Percentiles rank a stretch among this genome's conserved stretches.
These are phyloP conservation scores for Penicillium italicum DNA, from an alignment of 2,329 filamentous ascomycete species.

Conservation along the genomic window DNA sequence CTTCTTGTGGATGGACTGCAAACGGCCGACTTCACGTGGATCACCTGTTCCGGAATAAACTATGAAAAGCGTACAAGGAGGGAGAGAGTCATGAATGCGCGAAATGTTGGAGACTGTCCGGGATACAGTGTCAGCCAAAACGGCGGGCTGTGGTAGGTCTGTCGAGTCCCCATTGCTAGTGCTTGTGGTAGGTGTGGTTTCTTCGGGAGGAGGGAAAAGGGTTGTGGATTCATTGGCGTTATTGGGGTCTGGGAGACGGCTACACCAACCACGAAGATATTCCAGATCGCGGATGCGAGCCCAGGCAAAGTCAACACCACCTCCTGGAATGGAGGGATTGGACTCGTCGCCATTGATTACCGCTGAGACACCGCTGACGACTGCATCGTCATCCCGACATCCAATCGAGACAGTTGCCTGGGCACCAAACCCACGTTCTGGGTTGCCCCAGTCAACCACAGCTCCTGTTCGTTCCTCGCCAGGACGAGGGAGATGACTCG, in stretches of 20 bases:
- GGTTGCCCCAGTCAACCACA: slow-evolving; percentile 86
- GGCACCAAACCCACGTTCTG: slow-evolving; percentile 58
- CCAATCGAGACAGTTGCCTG: slow-evolving; percentile 55
- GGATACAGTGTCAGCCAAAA: slow-evolving; percentile 47
- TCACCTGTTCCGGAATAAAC: slow-evolving; percentile 64
- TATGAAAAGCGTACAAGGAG: slow-evolving; percentile 58
- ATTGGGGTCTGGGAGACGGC: slow-evolving; percentile 46
- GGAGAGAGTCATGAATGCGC: slow-evolving; percentile 54
- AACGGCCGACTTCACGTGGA: slow-evolving; percentile 53
- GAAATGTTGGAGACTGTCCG: slow-evolving; percentile 51
- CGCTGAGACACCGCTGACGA: slow-evolving; percentile 55
- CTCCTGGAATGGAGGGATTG: slow-evolving; percentile 44
- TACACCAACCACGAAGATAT: slow-evolving; percentile 59
- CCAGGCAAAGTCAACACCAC: slow-evolving; percentile 61
- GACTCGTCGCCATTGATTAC: slow-evolving; percentile 49
- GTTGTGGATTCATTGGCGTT: slow-evolving; percentile 40
- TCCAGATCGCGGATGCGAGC: slow-evolving; percentile 61
- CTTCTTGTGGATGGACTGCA: slow-evolving; percentile 55
- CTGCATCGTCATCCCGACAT: slow-evolving; percentile 55
- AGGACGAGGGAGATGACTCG: slow-evolving; percentile 35
- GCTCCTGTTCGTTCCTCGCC: slow-evolving; percentile 46
- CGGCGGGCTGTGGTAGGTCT: slow-evolving; percentile 10
- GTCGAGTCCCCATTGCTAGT: slow-evolving; percentile 4
- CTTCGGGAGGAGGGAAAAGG: slow-evolving; percentile 26
- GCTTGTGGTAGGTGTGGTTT: slow-evolving; percentile 19